These are phyloP conservation scores for Phalaenopsis equestris DNA, from an alignment of 106 monocot species.

Conservation along the genomic window DNA sequence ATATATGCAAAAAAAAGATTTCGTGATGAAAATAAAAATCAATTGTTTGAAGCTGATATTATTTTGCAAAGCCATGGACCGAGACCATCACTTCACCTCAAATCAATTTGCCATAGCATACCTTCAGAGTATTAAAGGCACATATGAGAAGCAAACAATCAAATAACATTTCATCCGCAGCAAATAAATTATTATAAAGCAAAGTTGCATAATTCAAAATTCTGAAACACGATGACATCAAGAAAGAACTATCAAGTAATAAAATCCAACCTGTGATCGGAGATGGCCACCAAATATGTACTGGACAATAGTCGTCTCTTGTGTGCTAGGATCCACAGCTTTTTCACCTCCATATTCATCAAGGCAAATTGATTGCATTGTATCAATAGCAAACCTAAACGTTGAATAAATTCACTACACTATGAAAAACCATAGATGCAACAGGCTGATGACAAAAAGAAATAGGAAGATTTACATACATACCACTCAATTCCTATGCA, in stretches of 20 bases:
- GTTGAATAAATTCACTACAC: neutral
- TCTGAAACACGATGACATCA: neutral
- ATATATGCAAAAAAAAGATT: neutral
- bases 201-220: neutral
- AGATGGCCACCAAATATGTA: conserved; percentile 94
- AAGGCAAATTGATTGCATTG: conserved; percentile 93
- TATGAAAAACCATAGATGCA: neutral
- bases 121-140: neutral
- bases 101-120: neutral
- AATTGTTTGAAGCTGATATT: neutral
- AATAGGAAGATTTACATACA: neutral
- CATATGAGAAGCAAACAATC: neutral
- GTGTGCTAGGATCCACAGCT: conserved; percentile 55
- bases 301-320: conserved; percentile 90
- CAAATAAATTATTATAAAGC: neutral
- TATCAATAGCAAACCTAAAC: conserved; percentile 85
- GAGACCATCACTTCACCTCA: neutral
- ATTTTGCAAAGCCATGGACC: neutral
- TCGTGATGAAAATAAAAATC: neutral
- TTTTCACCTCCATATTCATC: conserved; percentile 95
- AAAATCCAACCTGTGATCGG: conserved; percentile 73
- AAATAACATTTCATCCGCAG: neutral
- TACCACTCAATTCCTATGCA: no score
- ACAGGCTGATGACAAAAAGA: neutral
- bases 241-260: neutral